Evolutionary conservation across 805 yeast genomes (phyloP).

Genomic region (Pichia exigua): DNA sequence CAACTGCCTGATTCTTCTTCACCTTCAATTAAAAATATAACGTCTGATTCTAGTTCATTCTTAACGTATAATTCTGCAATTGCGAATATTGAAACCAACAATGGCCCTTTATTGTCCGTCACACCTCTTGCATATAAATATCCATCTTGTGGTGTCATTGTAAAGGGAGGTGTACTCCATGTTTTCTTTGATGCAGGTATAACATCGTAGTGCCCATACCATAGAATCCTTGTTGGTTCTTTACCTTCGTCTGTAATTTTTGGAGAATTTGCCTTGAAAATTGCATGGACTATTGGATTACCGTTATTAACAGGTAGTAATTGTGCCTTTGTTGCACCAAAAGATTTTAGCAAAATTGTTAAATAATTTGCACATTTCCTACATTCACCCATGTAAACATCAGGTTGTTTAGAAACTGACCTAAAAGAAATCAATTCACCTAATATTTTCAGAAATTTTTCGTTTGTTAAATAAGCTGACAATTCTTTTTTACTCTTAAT

Average conservation of each 20-base stretch:
- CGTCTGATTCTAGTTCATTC: constrained; percentile 54
- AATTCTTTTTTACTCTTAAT: background rate
- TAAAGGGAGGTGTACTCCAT: constrained; percentile 80
- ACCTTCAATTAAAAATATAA: constrained; percentile 83
- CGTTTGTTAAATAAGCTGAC: constrained; percentile 22
- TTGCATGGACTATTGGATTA: constrained; percentile 80
- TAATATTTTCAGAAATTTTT: constrained; percentile 56
- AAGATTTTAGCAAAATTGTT: constrained; percentile 47
- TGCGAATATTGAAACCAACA: constrained; percentile 78
- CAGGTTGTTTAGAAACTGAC: constrained; percentile 72
- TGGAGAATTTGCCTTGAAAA: constrained; percentile 45
- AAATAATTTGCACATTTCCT: constrained; percentile 80
- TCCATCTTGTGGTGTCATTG: constrained; percentile 70
- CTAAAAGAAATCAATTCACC: constrained; percentile 55
- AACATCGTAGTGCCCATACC: constrained; percentile 97
- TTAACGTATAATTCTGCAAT: constrained; percentile 61
- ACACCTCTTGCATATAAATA: constrained; percentile 88
- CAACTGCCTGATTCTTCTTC: constrained; percentile 92
- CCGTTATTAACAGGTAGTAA: constrained; percentile 68
- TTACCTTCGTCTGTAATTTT: background rate
- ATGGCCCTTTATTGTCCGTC: constrained; percentile 92
- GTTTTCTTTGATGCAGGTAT: constrained; percentile 59
- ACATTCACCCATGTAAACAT: constrained; percentile 64
- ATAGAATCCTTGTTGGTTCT: constrained; percentile 44
- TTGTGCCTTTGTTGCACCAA: constrained; percentile 64